A percentile compares a stretch with the other conserved stretches of the same genome.
Conservation (phyloP, 495 filamentous ascomycete species). For the Talaromyces thailandensis region DNA sequence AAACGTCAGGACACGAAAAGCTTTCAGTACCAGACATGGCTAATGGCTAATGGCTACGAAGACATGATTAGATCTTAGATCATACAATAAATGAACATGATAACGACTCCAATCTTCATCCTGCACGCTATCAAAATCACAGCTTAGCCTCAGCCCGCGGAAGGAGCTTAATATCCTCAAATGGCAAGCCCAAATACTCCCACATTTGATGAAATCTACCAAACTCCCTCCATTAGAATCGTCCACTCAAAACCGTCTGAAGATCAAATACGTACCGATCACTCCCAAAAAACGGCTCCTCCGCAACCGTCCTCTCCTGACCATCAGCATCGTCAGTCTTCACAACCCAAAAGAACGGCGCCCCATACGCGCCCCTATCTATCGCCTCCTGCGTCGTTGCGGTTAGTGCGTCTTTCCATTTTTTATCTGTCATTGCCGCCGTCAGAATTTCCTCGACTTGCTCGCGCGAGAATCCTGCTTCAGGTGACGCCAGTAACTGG, state of each 20-base stretch:
- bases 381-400: constrained; percentile 50
- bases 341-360: constrained; percentile 65
- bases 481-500: not conserved
- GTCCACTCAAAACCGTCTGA: not conserved
- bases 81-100: not conserved
- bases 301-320: constrained; percentile 45
- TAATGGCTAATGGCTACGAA: not conserved
- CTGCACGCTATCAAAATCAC: not conserved
- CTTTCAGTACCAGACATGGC: not conserved
- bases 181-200: constrained; percentile 28
- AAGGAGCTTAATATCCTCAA: constrained; percentile 18
- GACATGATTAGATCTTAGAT: constrained; percentile 1
- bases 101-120: not conserved
- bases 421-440: constrained; percentile 26
- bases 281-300: constrained; percentile 66
- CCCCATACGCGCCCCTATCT: constrained; percentile 60
- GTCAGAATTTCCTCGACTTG: constrained; percentile 43
- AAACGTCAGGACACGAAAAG: not conserved
- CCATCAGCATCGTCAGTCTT: constrained; percentile 6
- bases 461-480: constrained; percentile 22
- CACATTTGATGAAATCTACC: constrained; percentile 27
- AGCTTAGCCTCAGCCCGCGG: not conserved
- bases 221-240: not conserved
- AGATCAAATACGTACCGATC: constrained; percentile 48
- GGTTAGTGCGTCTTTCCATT: constrained; percentile 52